Conservation (phyloP, 371 early-diverging fungal genomes). For the Rhizopus delemar region DNA sequence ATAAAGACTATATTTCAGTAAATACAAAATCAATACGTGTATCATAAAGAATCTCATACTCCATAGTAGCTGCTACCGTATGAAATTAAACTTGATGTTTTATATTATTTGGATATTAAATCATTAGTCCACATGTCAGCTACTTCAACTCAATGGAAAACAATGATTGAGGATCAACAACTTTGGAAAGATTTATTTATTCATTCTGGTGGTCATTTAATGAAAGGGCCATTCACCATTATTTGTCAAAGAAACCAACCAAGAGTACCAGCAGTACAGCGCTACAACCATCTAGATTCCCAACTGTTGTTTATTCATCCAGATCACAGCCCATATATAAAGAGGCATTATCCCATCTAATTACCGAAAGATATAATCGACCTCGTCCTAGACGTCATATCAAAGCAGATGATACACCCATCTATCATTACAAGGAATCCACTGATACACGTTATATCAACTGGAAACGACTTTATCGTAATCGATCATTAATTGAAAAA, state of each 20-base stretch:
- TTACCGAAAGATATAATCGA: constrained; percentile 30
- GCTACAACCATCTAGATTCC: constrained; percentile 18
- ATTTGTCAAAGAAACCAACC: constrained; percentile 30
- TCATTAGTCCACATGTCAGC: constrained; percentile 48
- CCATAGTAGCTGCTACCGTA: constrained; percentile 50
- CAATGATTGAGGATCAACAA: constrained; percentile 57
- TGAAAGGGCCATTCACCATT: constrained; percentile 43
- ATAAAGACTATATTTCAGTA: constrained; percentile 64
- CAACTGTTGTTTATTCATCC: constrained; percentile 16
- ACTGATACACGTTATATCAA: constrained; percentile 56
- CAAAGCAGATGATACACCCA: constrained; percentile 36
- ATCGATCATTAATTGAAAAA: constrained; percentile 54
- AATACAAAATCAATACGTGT: neutral
- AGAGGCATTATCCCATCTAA: constrained; percentile 13
- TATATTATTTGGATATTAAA: constrained; percentile 53
- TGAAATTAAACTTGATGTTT: constrained; percentile 66
- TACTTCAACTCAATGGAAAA: constrained; percentile 68
- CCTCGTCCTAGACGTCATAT: constrained; percentile 28
- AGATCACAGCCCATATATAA: constrained; percentile 19
- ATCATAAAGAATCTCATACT: too few species aligned
- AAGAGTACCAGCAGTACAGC: constrained; percentile 1
- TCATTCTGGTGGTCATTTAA: constrained; percentile 52
- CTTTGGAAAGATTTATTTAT: constrained; percentile 68
- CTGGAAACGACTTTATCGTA: constrained; percentile 69
- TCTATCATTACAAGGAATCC: constrained; percentile 38